Evolutionary conservation across 2,329 filamentous ascomycete species (phyloP).

Genomic region (Exophiala sp.): DNA sequence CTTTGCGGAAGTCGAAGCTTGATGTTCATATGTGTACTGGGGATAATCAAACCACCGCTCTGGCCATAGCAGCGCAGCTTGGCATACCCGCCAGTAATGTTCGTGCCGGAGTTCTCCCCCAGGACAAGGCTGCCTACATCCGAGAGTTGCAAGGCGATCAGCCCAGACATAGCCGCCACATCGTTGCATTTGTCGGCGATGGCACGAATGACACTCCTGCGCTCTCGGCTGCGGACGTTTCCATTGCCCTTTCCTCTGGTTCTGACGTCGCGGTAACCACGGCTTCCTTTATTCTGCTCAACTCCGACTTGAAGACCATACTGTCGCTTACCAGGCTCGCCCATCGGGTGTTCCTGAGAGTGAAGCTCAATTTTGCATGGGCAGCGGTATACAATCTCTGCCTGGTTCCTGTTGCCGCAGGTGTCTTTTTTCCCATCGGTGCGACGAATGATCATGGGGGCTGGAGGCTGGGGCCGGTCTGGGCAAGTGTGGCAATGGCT

Average conservation of each 20-base stretch:
- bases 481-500: constrained; percentile 90
- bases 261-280: constrained; percentile 78
- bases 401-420: constrained; percentile 74
- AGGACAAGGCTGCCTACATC: constrained; percentile 58
- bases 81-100: constrained; percentile 70
- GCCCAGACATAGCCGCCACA: constrained; percentile 36
- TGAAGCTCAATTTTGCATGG: constrained; percentile 82
- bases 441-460: constrained; percentile 33
- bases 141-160: constrained; percentile 33
- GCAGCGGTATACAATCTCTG: constrained; percentile 74
- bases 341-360: constrained; percentile 64
- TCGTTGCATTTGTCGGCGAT: constrained; percentile 79
- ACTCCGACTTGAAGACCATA: constrained; percentile 62
- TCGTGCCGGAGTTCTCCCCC: constrained; percentile 79
- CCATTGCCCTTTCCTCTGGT: constrained; percentile 73
- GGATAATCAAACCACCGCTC: constrained; percentile 79
- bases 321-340: constrained; percentile 69
- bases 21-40: constrained; percentile 90
- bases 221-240: constrained; percentile 71
- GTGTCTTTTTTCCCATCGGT: constrained; percentile 62
- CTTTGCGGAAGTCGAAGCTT: constrained; percentile 56
- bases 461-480: constrained; percentile 50
- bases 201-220: constrained; percentile 83
- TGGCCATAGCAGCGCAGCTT: constrained; percentile 67
- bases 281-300: constrained; percentile 73